Evolutionary conservation across 106 monocot genomes (phyloP).

Genomic region (Agapanthus africanus): DNA sequence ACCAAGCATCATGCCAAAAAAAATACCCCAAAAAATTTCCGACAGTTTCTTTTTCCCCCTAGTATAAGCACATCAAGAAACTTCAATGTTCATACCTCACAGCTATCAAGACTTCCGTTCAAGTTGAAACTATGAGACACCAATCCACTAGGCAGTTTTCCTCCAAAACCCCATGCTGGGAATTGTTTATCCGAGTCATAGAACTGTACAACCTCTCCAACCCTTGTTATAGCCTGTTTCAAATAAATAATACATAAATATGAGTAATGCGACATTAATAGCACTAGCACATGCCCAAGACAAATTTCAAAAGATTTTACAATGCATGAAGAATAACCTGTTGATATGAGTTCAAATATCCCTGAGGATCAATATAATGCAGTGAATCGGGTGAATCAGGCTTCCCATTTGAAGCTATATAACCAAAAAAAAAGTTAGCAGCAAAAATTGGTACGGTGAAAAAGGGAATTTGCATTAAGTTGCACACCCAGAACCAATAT

Average conservation of each 20-base stretch:
- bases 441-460: neutral
- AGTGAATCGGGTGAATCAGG: slow-evolving; percentile 48
- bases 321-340: slow-evolving; percentile 22
- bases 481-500: neutral
- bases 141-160: slow-evolving; percentile 24
- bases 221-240: slow-evolving; percentile 50
- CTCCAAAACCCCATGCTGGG: slow-evolving; percentile 82
- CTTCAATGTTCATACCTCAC: slow-evolving; percentile 50
- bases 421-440: neutral
- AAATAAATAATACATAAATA: neutral
- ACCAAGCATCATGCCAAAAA: neutral
- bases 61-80: slow-evolving; percentile 1
- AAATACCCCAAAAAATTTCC: neutral
- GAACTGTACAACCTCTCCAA: slow-evolving; percentile 75
- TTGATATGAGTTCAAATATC: slow-evolving; percentile 62
- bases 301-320: neutral
- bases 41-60: too few species aligned
- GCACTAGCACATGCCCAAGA: neutral
- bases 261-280: neutral
- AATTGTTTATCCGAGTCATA: slow-evolving; percentile 66
- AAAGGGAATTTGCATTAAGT: neutral
- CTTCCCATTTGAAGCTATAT: slow-evolving; percentile 88
- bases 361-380: slow-evolving; percentile 70
- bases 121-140: slow-evolving; percentile 86
- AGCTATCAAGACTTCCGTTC: slow-evolving; percentile 36